Conservation (phyloP, 306 rosid species). For the Pueraria montana region DNA sequence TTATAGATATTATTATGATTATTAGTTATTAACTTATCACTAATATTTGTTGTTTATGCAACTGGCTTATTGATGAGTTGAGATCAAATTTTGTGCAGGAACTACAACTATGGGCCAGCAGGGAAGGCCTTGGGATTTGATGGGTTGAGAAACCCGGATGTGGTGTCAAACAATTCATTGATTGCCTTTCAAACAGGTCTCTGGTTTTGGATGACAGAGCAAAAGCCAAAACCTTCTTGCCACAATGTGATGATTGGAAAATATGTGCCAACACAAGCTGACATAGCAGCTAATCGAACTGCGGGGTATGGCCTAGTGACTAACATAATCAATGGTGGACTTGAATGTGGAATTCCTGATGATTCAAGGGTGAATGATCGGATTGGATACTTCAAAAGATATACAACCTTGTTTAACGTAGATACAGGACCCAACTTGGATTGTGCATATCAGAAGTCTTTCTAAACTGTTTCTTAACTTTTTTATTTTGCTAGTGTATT, state of each 20-base stretch:
- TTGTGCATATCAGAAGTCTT: slow-evolving; percentile 68
- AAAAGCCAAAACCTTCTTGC: slow-evolving; percentile 73
- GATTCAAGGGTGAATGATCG: slow-evolving; percentile 70
- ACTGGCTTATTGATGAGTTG: neutral
- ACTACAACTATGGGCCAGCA: slow-evolving; percentile 81
- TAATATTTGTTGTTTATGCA: neutral
- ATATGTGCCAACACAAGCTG: slow-evolving; percentile 60
- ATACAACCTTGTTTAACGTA: slow-evolving; percentile 58
- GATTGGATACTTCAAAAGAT: slow-evolving; percentile 72
- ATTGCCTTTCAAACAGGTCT: slow-evolving; percentile 74
- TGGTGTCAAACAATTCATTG: slow-evolving; percentile 64
- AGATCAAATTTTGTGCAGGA: slow-evolving; percentile 51
- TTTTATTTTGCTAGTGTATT: neutral
- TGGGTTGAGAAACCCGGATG: slow-evolving; percentile 69
- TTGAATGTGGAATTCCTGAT: slow-evolving; percentile 72
- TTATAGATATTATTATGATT: neutral
- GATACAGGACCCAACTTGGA: slow-evolving; percentile 70
- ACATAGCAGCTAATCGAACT: slow-evolving; percentile 69
- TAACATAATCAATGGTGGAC: slow-evolving; percentile 77
- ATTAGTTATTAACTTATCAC: neutral
- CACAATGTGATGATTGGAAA: slow-evolving; percentile 81
- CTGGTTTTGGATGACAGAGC: slow-evolving; percentile 86
- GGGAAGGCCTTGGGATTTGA: slow-evolving; percentile 80
- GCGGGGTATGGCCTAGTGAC: slow-evolving; percentile 76
- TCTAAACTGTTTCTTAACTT: slow-evolving; percentile 1